Evolutionary conservation across 2,329 filamentous ascomycete species (phyloP), one percentile per base, ranked within the genome.

Genomic region (Epichloe hybrida): DNA sequence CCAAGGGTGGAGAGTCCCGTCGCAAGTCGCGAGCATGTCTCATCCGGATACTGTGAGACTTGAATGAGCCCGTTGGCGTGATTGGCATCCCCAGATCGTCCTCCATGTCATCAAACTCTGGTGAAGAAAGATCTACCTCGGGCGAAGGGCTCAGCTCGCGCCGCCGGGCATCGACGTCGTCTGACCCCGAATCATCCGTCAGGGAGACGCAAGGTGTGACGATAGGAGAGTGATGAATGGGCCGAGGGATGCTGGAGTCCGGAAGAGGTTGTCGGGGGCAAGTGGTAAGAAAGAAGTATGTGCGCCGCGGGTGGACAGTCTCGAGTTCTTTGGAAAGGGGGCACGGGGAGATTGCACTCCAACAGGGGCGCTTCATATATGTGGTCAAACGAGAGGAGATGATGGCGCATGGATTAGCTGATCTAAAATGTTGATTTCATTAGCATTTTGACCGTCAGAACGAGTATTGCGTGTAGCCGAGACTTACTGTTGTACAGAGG

Each of bases 281-380:
- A n/a, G 86, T 95, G 39, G 88, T 95, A 53, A 98, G 79, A 70
- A 90, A 97, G 71, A 94, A 97, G 73, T 95, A 97, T 45, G 94
- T 90, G 67, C 93, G 88, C 64, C 91, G 86, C 20, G 93, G 93
- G 65, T 97, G 91, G 41, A 91, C 85, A 40, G 86, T 83, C 65
- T 96, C 88, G 50, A 96, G 80, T 68, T 95, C 88, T 71, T 97
- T 97, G 48, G 87, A 88, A 50, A 97, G 72, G 3, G 93, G 91
- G 68, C 93, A 97, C 49, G 86, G 88, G 48, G 84, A 76, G 48
- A 83, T 71, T 7, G 84, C 80, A 31, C 81, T 86, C 90, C 86
- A 88, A 57, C 79, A 86, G 50, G 86, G 71, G 58, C 93, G 87
- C 72, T 95, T 94, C 62, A 96, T 76, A 69, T 94, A 98, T 36